Conservation (phyloP, 176 grass and related monocot species). For the Thinopyrum elongatum region DNA sequence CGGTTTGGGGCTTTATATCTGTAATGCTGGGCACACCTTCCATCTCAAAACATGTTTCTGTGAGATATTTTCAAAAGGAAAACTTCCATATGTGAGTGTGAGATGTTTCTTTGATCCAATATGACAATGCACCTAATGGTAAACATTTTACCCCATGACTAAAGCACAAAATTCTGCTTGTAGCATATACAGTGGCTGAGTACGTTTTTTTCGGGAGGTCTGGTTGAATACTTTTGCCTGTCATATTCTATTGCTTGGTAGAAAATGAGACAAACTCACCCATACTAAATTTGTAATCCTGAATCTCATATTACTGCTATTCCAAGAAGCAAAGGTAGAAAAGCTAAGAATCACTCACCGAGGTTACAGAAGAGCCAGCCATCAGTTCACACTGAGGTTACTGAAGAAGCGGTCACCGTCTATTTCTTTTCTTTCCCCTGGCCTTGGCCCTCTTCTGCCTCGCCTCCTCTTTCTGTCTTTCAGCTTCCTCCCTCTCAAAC, state of each 20-base stretch:
- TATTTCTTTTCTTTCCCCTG: constrained; percentile 38
- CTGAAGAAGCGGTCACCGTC: constrained; percentile 8
- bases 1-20: background rate
- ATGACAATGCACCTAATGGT: background rate
- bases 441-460: constrained; percentile 61
- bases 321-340: background rate
- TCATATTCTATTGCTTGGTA: background rate
- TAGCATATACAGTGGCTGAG: background rate
- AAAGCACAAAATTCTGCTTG: background rate
- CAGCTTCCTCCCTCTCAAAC: constrained; percentile 66
- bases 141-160: background rate
- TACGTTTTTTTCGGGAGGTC: too few species aligned
- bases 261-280: background rate
- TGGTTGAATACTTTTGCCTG: background rate
- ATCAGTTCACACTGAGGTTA: background rate
- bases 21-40: background rate
- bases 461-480: constrained; percentile 56
- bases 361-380: background rate
- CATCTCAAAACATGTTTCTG: background rate
- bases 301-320: background rate
- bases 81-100: background rate
- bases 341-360: constrained; percentile 28
- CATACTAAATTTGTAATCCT: background rate
- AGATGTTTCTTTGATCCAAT: background rate
- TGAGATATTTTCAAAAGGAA: background rate